Percentiles rank a stretch among this genome's conserved stretches.
Conservation (phyloP, 2,329 filamentous ascomycete species). For the Arthrobotrys musiformis region DNA sequence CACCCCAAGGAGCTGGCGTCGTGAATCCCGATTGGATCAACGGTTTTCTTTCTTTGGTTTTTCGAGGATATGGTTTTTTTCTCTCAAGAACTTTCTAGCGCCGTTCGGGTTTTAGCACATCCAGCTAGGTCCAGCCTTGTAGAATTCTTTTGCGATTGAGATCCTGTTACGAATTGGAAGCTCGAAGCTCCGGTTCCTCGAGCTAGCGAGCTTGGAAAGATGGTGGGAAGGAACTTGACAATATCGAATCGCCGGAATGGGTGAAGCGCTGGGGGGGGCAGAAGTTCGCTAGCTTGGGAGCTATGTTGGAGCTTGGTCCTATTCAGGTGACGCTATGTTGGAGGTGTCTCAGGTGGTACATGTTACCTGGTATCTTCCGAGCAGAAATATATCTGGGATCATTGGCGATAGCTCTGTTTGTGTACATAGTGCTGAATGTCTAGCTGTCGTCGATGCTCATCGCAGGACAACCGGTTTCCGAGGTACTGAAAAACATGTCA, state of each 20-base stretch:
- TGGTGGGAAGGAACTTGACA: slow-evolving; percentile 28
- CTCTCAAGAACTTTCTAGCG: slow-evolving; percentile 45
- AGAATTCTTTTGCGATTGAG: slow-evolving; percentile 28
- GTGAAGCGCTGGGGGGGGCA: slow-evolving; percentile 38
- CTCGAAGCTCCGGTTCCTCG: slow-evolving; percentile 34
- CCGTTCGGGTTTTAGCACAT: slow-evolving; percentile 37
- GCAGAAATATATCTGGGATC: slow-evolving; percentile 5
- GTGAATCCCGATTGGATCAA: slow-evolving; percentile 27
- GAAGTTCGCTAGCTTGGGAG: slow-evolving; percentile 39
- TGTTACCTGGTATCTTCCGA: slow-evolving; percentile 47
- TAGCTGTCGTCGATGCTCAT: slow-evolving; percentile 39
- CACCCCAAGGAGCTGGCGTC: slow-evolving; percentile 14
- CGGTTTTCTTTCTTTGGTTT: slow-evolving; percentile 10
- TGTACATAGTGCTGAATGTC: background rate
- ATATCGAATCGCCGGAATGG: slow-evolving; percentile 55
- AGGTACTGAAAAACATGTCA: slow-evolving; percentile 42
- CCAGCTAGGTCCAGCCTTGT: slow-evolving; percentile 4
- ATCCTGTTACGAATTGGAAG: slow-evolving; percentile 47
- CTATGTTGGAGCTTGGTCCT: slow-evolving; percentile 51
- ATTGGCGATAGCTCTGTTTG: background rate
- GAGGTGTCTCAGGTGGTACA: slow-evolving; percentile 55
- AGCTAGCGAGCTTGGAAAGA: slow-evolving; percentile 42
- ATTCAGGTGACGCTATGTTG: slow-evolving; percentile 54
- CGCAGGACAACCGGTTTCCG: slow-evolving; percentile 9
- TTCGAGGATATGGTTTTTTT: slow-evolving; percentile 24